Percentiles rank a stretch among this genome's conserved stretches.
Conservation (phyloP, 176 grass and related monocot genomes). For the Raddia distichophylla region DNA sequence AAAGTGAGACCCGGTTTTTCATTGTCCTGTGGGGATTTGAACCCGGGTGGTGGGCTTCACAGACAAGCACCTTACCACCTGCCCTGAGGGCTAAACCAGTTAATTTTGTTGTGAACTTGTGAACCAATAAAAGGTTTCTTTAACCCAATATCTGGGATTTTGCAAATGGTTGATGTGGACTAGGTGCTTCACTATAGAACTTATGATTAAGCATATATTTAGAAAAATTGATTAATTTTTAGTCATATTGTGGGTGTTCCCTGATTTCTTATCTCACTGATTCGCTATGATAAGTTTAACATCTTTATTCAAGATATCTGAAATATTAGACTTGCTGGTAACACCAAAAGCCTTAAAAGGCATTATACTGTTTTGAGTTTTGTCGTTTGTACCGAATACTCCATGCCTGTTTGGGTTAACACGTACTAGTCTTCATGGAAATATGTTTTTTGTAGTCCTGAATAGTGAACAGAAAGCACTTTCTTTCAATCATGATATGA, state of each 20-base stretch:
- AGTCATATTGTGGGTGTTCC: background rate
- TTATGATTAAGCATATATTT: background rate
- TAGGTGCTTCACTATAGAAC: background rate
- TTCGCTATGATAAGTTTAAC: background rate
- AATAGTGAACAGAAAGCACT: no score
- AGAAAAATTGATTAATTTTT: background rate
- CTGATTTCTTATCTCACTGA: background rate
- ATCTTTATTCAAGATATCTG: background rate
- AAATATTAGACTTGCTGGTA: background rate
- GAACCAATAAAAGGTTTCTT: background rate
- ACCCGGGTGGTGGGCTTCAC: no score
- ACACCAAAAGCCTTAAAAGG: background rate
- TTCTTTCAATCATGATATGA: slow-evolving; percentile 22
- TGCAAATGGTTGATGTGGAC: background rate
- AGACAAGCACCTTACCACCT: no score
- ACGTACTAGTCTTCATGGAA: background rate
- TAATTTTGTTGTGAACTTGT: background rate
- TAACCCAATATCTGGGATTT: background rate
- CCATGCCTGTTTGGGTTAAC: background rate
- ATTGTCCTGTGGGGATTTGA: no score
- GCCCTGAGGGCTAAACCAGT: no score
- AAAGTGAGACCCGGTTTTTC: no score
- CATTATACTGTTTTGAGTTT: background rate
- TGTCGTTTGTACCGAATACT: background rate
- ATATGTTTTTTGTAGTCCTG: background rate